phyloP scores from a whole-genome alignment of 805 yeast species.

The Yarrowia sp. region DNA sequence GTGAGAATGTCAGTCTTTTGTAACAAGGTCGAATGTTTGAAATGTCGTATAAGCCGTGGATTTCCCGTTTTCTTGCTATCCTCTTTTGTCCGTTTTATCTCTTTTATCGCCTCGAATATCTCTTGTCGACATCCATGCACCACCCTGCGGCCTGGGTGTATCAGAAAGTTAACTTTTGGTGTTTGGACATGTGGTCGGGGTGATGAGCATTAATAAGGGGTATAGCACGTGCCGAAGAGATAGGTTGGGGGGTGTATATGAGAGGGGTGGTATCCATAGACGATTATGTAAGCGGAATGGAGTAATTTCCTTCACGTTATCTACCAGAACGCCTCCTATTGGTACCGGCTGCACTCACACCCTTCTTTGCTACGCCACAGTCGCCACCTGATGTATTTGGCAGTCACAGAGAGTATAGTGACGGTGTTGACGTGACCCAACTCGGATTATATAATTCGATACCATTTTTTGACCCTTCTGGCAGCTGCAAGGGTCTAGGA shows the following conservation, averaged over 20 bases:
- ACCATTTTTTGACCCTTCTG: neutral
- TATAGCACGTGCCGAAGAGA: neutral
- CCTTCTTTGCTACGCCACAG: neutral
- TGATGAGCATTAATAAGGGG: neutral
- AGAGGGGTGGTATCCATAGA: too few relatives aligned
- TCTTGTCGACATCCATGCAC: neutral
- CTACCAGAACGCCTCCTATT: too few relatives aligned
- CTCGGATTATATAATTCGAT: too few relatives aligned
- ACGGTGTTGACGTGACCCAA: too few relatives aligned
- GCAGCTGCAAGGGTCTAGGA: neutral
- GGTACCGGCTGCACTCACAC: too few relatives aligned
- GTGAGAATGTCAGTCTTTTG: neutral
- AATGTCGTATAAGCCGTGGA: too few relatives aligned
- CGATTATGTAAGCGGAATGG: too few relatives aligned
- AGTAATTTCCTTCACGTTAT: too few relatives aligned
- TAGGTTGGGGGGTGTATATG: too few relatives aligned
- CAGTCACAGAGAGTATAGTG: too few relatives aligned
- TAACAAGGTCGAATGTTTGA: too few relatives aligned
- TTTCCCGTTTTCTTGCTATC: neutral
- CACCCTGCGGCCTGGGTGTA: slow-evolving; percentile 14
- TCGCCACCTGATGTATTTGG: too few relatives aligned
- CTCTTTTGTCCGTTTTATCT: neutral
- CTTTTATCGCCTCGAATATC: neutral
- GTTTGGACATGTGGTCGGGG: slow-evolving; percentile 5
- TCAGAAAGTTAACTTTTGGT: slow-evolving; percentile 1